Evolutionary conservation across 352 stramenopile species (phyloP).

Genomic region (Globisporangium abappressorium): DNA sequence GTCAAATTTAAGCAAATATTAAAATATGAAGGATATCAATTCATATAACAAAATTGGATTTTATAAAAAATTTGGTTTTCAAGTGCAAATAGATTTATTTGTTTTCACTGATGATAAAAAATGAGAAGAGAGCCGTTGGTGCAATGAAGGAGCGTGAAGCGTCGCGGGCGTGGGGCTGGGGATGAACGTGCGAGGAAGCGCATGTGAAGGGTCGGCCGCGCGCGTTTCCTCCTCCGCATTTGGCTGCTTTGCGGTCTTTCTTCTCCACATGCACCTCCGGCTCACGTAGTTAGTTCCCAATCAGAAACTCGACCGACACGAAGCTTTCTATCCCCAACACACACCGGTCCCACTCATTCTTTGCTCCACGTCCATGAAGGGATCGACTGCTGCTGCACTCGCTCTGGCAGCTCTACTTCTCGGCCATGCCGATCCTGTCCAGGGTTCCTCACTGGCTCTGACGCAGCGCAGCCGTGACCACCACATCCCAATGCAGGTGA

Average conservation of each 20-base stretch:
- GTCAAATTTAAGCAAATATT: not conserved
- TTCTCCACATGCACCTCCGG: no score
- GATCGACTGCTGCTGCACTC: not conserved
- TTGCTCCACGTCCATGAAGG: conserved; percentile 1
- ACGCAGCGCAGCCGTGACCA: not conserved
- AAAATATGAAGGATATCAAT: not conserved
- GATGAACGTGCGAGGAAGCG: not conserved
- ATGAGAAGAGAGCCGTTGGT: not conserved
- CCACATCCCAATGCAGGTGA: not conserved
- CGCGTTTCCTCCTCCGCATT: conserved; percentile 1
- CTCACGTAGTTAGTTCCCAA: not conserved
- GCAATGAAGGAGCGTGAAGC: not conserved
- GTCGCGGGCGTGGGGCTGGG: not conserved
- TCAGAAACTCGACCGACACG: not conserved
- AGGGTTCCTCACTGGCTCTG: not conserved
- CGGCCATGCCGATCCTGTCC: not conserved
- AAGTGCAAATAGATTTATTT: not conserved
- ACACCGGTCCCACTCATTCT: no score
- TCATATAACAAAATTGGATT: not conserved
- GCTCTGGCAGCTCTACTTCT: not conserved
- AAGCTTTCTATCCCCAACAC: no score
- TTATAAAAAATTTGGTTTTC: not conserved
- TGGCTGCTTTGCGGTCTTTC: not conserved
- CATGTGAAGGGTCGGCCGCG: not conserved
- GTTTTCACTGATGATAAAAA: not conserved